Conservation (phyloP, 148 eudicot genomes). For the Rheum nobile region DNA sequence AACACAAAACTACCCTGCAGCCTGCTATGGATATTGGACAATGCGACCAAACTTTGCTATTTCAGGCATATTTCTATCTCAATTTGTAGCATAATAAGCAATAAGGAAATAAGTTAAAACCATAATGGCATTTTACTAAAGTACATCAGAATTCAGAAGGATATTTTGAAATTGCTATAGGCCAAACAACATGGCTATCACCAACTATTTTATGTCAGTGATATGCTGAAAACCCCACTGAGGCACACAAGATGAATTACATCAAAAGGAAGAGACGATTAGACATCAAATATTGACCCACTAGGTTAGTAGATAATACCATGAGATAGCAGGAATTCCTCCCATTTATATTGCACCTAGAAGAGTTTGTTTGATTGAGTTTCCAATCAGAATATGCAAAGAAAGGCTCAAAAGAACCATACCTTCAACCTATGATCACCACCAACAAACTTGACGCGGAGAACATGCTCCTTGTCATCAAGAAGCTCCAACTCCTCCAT, state of each 20-base stretch:
- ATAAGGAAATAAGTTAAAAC: too few relatives aligned
- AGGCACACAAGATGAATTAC: not conserved
- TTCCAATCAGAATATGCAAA: not conserved
- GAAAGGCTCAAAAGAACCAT: constrained; percentile 3
- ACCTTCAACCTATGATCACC: constrained; percentile 68
- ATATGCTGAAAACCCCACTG: not conserved
- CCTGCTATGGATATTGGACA: not conserved
- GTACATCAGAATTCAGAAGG: not conserved
- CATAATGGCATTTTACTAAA: not conserved
- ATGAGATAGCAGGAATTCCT: not conserved
- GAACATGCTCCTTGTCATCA: constrained; percentile 57
- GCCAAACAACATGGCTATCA: not conserved
- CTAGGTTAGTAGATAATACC: not conserved
- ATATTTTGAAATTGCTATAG: not conserved
- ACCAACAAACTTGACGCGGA: constrained; percentile 53
- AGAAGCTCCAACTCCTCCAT: constrained; percentile 54
- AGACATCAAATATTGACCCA: not conserved
- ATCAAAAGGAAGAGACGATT: not conserved
- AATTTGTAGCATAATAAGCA: too few relatives aligned
- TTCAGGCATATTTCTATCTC: too few relatives aligned
- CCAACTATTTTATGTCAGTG: not conserved
- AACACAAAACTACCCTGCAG: too few relatives aligned
- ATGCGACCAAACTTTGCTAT: too few relatives aligned
- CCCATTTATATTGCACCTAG: not conserved
- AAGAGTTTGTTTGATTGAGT: not conserved